These are phyloP conservation scores for Aspergillus versicolor DNA, from an alignment of 2,329 filamentous ascomycete genomes.

Conservation along the genomic window DNA sequence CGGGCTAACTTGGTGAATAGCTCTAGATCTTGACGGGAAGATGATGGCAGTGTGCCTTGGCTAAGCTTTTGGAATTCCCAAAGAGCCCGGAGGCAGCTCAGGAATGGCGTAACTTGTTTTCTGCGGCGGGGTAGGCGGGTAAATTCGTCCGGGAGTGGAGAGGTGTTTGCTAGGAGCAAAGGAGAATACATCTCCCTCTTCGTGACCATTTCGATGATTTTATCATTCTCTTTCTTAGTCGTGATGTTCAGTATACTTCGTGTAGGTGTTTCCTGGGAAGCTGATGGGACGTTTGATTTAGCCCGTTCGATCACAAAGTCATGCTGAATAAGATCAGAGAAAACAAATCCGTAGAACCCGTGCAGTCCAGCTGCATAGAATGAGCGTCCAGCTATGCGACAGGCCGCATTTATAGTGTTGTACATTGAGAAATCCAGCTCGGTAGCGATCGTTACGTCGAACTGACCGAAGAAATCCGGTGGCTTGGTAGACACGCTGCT, in stretches of 20 bases:
- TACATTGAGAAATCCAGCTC: constrained; percentile 76
- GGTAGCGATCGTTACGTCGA: constrained; percentile 85
- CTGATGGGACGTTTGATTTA: constrained; percentile 68
- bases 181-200: constrained; percentile 91
- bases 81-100: constrained; percentile 82
- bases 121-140: constrained; percentile 67
- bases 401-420: constrained; percentile 79
- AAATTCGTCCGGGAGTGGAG: constrained; percentile 69
- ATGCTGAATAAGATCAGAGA: constrained; percentile 87
- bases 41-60: constrained; percentile 54
- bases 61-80: constrained; percentile 77
- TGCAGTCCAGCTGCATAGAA: constrained; percentile 89
- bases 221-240: constrained; percentile 68
- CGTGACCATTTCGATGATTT: constrained; percentile 78
- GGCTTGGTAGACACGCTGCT: constrained; percentile 66
- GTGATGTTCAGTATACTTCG: constrained; percentile 71
- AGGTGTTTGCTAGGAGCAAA: constrained; percentile 79
- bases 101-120: constrained; percentile 73
- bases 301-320: constrained; percentile 86
- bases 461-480: constrained; percentile 72
- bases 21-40: constrained; percentile 65
- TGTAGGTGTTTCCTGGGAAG: constrained; percentile 71
- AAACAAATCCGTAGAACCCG: constrained; percentile 92
- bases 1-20: constrained; percentile 76
- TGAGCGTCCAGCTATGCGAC: constrained; percentile 71